Evolutionary conservation across 441 rosid species (phyloP).

Genomic region (Metrosideros polymorpha): DNA sequence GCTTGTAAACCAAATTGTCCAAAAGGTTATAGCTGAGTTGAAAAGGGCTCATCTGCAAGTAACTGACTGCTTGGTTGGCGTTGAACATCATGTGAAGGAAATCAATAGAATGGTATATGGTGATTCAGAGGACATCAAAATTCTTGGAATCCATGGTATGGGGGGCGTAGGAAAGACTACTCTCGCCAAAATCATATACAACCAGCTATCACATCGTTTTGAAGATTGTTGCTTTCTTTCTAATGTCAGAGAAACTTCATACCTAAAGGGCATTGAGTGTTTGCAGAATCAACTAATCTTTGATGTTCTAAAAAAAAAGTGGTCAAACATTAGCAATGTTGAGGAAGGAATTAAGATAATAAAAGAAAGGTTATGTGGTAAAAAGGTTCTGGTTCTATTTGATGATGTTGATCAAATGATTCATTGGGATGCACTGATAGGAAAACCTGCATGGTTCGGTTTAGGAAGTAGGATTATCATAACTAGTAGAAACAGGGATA

Average conservation of each 20-base stretch:
- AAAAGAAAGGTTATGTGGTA: neutral
- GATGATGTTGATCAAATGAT: neutral
- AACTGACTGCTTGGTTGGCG: neutral
- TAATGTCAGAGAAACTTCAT: neutral
- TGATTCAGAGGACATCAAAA: neutral
- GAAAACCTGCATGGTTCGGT: neutral
- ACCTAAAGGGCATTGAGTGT: neutral
- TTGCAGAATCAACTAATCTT: neutral
- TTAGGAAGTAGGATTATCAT: neutral
- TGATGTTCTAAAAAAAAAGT: neutral
- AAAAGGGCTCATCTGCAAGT: neutral
- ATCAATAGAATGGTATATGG: neutral
- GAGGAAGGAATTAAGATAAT: neutral
- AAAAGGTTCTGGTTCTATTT: neutral
- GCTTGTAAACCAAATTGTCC: neutral
- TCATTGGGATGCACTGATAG: neutral
- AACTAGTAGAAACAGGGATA: neutral
- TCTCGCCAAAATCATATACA: neutral
- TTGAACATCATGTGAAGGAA: neutral
- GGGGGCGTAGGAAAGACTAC: neutral
- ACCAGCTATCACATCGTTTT: neutral
- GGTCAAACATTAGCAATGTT: neutral
- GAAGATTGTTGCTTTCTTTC: neutral
- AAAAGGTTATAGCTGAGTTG: neutral
- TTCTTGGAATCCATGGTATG: neutral